A percentile compares a stretch with the other conserved stretches of the same genome.
These are phyloP conservation scores for Arbutus unedo DNA, from an alignment of 148 eudicot species.

Conservation along the genomic window DNA sequence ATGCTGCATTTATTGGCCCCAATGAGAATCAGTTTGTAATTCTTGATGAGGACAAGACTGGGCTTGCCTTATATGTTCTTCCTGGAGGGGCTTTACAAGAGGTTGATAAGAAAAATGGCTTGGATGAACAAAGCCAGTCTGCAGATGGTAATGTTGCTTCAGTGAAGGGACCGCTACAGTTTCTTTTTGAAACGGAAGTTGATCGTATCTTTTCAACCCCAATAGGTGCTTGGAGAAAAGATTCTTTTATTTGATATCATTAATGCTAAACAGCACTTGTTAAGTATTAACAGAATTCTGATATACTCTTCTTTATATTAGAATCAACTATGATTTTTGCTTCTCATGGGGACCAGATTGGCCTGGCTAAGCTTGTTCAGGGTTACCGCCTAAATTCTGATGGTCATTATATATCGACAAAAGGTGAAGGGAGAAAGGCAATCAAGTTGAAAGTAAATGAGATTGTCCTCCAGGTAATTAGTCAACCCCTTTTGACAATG, in stretches of 20 bases:
- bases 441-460: conserved; percentile 83
- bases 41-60: conserved; percentile 88
- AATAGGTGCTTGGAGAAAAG: conserved; percentile 51
- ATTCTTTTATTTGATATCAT: neutral
- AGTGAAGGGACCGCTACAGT: conserved; percentile 83
- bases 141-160: conserved; percentile 45
- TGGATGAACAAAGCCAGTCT: conserved; percentile 61
- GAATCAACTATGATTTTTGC: conserved; percentile 89
- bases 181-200: conserved; percentile 91
- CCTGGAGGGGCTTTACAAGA: conserved; percentile 72
- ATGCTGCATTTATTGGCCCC: conserved; percentile 90
- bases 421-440: conserved; percentile 77
- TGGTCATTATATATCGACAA: conserved; percentile 79
- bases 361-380: conserved; percentile 80
- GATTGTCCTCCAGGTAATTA: conserved; percentile 81
- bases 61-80: conserved; percentile 71
- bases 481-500: conserved; percentile 5
- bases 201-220: conserved; percentile 96
- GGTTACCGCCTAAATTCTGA: conserved; percentile 73
- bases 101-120: conserved; percentile 53
- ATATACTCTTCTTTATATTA: conserved; percentile 36
- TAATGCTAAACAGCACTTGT: neutral
- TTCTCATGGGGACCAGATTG: conserved; percentile 88
- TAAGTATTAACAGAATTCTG: conserved; percentile 20
- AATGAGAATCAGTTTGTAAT: conserved; percentile 83